Evolutionary conservation across 2,329 filamentous ascomycete genomes (phyloP).

Genomic region (Amphichorda felina): DNA sequence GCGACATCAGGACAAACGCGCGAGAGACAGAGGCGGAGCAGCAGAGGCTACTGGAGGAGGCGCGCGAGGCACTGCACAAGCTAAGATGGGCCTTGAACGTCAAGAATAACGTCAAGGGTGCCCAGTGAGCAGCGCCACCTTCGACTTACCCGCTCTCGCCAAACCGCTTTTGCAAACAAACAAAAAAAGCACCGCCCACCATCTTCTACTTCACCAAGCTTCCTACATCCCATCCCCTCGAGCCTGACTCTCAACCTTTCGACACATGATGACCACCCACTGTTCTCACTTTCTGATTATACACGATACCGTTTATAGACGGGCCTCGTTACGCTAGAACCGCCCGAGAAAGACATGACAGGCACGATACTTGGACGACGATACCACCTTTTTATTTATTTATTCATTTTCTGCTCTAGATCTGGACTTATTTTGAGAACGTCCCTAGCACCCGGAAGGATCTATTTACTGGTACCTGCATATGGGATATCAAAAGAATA

Average conservation of each 20-base stretch:
- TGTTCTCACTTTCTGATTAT: not conserved
- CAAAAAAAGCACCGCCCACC: too few relatives aligned
- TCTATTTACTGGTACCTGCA: too few relatives aligned
- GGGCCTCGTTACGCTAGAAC: not conserved
- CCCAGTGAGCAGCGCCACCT: slow-evolving; percentile 28
- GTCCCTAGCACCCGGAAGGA: too few relatives aligned
- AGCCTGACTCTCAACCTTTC: not conserved
- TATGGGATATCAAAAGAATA: too few relatives aligned
- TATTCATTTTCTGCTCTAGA: not conserved
- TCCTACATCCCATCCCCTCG: too few relatives aligned
- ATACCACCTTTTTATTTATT: slow-evolving; percentile 1
- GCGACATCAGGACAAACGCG: slow-evolving; percentile 45
- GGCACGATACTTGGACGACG: slow-evolving; percentile 2
- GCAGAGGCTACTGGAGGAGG: slow-evolving; percentile 42
- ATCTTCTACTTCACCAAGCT: not conserved
- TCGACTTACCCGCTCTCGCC: too few relatives aligned
- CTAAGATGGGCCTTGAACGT: slow-evolving; percentile 63
- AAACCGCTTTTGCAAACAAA: too few relatives aligned
- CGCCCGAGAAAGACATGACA: not conserved
- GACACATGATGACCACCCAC: too few relatives aligned
- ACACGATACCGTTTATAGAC: not conserved
- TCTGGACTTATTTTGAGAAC: too few relatives aligned
- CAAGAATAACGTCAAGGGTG: slow-evolving; percentile 46
- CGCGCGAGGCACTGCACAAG: slow-evolving; percentile 50
- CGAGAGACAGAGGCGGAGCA: slow-evolving; percentile 49